A percentile compares a stretch with the other conserved stretches of the same genome.
Evolutionary conservation across 371 early-diverging fungal genomes (phyloP).

Genomic region (Rhizopus arrhizus): DNA sequence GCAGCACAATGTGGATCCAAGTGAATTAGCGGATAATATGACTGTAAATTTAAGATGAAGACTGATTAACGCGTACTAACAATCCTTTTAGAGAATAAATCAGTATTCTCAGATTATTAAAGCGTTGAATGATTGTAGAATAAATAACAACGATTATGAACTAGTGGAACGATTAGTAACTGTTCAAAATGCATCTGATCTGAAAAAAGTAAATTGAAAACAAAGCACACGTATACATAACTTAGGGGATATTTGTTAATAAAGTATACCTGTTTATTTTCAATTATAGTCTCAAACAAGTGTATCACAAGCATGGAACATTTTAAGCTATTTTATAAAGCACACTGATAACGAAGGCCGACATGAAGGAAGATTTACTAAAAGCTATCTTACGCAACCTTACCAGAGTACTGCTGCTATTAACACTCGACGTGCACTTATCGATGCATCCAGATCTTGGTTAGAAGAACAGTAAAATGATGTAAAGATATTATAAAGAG

Average conservation of each 20-base stretch:
- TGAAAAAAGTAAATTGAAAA: conserved; percentile 13
- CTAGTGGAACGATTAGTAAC: conserved; percentile 5
- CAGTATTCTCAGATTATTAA: conserved; percentile 15
- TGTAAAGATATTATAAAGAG: neutral
- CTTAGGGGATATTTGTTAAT: neutral
- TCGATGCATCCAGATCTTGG: conserved; percentile 24
- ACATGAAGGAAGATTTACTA: conserved; percentile 19
- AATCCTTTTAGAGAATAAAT: conserved; percentile 14
- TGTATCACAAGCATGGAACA: conserved; percentile 21
- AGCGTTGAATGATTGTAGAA: conserved; percentile 13
- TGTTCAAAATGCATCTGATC: conserved; percentile 19
- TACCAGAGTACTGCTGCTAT: conserved; percentile 5
- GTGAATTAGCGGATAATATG: conserved; percentile 10
- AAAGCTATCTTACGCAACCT: conserved; percentile 14
- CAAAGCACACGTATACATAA: neutral
- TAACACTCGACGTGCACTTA: conserved; percentile 15
- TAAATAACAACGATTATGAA: conserved; percentile 12
- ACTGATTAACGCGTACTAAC: neutral
- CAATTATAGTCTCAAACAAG: conserved; percentile 19
- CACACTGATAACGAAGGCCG: conserved; percentile 5
- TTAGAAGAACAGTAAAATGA: conserved; percentile 27
- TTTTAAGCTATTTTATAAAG: conserved; percentile 10
- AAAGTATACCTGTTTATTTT: neutral
- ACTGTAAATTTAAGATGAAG: conserved; percentile 10
- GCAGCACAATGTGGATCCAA: conserved; percentile 1